Evolutionary conservation across 352 stramenopile genomes (phyloP).

Genomic region (Phytophthora tubulina): DNA sequence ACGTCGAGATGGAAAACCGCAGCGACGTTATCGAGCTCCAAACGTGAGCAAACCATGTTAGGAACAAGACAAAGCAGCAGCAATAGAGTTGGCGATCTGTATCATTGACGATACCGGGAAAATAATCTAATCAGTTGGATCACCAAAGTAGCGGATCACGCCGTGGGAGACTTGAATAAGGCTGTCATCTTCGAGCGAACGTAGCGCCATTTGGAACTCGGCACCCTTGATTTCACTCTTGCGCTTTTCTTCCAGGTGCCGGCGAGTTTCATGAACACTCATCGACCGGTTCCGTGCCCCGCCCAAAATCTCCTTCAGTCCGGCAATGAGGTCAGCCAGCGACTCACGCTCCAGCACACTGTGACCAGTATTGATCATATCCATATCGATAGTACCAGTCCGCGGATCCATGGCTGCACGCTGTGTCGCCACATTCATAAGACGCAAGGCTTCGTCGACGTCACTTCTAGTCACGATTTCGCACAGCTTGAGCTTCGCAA

Average conservation of each 20-base stretch:
- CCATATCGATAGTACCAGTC: slow-evolving; percentile 99
- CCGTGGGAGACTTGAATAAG: slow-evolving; percentile 94
- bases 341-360: slow-evolving; percentile 91
- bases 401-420: slow-evolving; percentile 97
- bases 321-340: slow-evolving; percentile 62
- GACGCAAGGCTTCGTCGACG: slow-evolving; percentile 95
- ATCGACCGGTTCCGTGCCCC: slow-evolving; percentile 77
- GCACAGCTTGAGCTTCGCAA: slow-evolving; percentile 96
- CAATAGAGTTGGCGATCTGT: slow-evolving; percentile 4
- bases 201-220: slow-evolving; percentile 91
- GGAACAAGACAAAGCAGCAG: background rate
- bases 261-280: slow-evolving; percentile 86
- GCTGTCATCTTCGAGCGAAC: slow-evolving; percentile 92
- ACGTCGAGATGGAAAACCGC: slow-evolving; percentile 57
- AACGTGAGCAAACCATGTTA: slow-evolving; percentile 19
- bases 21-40: slow-evolving; percentile 71
- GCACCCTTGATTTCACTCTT: slow-evolving; percentile 80
- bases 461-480: slow-evolving; percentile 77
- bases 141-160: slow-evolving; percentile 79
- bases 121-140: slow-evolving; percentile 39
- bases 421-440: slow-evolving; percentile 99
- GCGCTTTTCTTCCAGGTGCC: slow-evolving; percentile 88
- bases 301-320: slow-evolving; percentile 66
- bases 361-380: slow-evolving; percentile 98
- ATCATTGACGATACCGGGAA: slow-evolving; percentile 17